Evolutionary conservation across 2,329 filamentous ascomycete genomes (phyloP).

Genomic region (Fusarium marasasianum): DNA sequence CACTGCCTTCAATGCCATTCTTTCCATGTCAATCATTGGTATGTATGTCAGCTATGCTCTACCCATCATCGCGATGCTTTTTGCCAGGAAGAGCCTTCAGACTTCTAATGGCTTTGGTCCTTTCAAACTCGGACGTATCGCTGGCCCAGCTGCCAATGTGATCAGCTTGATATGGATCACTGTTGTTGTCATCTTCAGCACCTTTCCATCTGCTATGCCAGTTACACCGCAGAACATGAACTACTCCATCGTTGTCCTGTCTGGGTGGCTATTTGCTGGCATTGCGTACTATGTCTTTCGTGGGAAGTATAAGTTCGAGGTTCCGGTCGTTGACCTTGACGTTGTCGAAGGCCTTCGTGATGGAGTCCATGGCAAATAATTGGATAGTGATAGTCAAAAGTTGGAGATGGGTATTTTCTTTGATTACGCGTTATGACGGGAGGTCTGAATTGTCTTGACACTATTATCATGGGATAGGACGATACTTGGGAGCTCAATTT

Average conservation of each 20-base stretch:
- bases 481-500: background rate
- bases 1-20: slow-evolving; percentile 53
- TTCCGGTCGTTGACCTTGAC: slow-evolving; percentile 6
- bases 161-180: slow-evolving; percentile 55
- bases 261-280: slow-evolving; percentile 51
- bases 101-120: slow-evolving; percentile 30
- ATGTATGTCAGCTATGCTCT: slow-evolving; percentile 56
- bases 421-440: no score
- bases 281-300: slow-evolving; percentile 45
- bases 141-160: slow-evolving; percentile 51
- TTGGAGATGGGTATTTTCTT: background rate
- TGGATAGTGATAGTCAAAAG: background rate
- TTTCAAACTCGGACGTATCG: slow-evolving; percentile 45
- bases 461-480: background rate
- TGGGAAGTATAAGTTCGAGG: slow-evolving; percentile 41
- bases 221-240: slow-evolving; percentile 57
- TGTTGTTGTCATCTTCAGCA: slow-evolving; percentile 56
- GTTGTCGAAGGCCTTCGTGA: background rate
- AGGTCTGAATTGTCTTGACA: background rate
- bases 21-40: slow-evolving; percentile 54
- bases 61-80: slow-evolving; percentile 50
- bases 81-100: slow-evolving; percentile 46
- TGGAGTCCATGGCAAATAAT: background rate
- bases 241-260: slow-evolving; percentile 55
- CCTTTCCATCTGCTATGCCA: slow-evolving; percentile 53